Base-by-base conservation (phyloP, 371 early-diverging fungal genomes). In the Mortierella sp. region DNA sequence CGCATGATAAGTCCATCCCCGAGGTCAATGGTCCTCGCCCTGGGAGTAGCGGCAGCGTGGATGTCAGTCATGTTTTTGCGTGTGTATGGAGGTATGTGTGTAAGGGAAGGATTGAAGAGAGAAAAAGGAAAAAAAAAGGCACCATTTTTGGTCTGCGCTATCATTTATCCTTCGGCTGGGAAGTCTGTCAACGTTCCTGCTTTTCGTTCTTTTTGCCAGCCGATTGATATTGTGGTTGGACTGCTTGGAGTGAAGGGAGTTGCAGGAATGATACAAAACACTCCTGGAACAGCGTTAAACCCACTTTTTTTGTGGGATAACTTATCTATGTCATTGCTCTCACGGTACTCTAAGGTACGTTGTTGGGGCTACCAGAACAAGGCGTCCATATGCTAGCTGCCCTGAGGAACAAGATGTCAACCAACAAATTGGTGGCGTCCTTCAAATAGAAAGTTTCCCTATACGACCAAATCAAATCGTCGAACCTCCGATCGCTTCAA, bases 1-100 rank as follows among this genome's bases (percentile, higher is more conserved):
- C 78, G 73, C 78, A 78, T 78, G 54, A 74, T 73, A 21, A 78
- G 78, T 21, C 78, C 78, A 55, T 78, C 29, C 8, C 70, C 74
- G 21, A 78, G 51, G 29, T 78, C 74, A 29, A 73, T 16, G 7
- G 54, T 44, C 54, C 38, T 63, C 32, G 46, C 10, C 49, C 72
- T 46, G 35, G 72, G 35, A 10, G 72, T 72, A 1, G 54, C 72
- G 14, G 72, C 49, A 72, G 35, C 35, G 72, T 72, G 63, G 8
- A 63, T 63, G 18, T 35, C 12, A 21, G 63, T 35, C 63, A 63
- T 63, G 63, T 29, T 60, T 56, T 63, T 16, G 63, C 35, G 12
- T n/a, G 58, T 16, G 16, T 63, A 16, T 14, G 16, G 21, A 63
- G 18, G 16, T 7, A 6, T 11, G 3, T 12, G 11, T 56, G 12